A percentile compares a stretch with the other conserved stretches of the same genome.
Evolutionary conservation across 1,139 yeast species (phyloP).

Genomic region (Eremothecium cymbalariae): DNA sequence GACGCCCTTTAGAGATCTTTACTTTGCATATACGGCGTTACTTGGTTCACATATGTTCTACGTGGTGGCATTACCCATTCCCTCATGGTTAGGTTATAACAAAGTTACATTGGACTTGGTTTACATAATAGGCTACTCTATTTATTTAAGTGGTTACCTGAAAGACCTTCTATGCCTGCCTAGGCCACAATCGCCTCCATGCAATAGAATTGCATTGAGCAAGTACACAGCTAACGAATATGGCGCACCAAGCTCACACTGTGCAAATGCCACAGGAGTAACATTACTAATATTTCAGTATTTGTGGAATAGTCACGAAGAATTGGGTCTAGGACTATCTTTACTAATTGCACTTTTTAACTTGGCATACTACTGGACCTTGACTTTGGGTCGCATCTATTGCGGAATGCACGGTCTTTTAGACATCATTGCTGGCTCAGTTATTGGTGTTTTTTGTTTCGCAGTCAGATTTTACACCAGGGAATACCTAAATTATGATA

Average conservation of each 20-base stretch:
- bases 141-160: constrained; percentile 64
- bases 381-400: constrained; percentile 75
- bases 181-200: constrained; percentile 86
- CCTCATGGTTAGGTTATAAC: constrained; percentile 74
- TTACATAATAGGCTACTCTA: constrained; percentile 71
- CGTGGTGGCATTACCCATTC: constrained; percentile 77
- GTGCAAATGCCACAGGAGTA: constrained; percentile 86
- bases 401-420: constrained; percentile 97
- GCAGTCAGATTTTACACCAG: constrained; percentile 33
- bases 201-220: constrained; percentile 81
- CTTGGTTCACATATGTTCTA: constrained; percentile 92
- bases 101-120: constrained; percentile 60
- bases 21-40: constrained; percentile 84
- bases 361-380: constrained; percentile 50
- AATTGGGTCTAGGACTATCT: not conserved
- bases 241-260: constrained; percentile 90
- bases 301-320: constrained; percentile 11
- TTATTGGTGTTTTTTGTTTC: constrained; percentile 50
- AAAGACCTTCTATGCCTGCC: constrained; percentile 89
- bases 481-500: constrained; percentile 22
- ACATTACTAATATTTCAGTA: constrained; percentile 31
- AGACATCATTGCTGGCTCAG: constrained; percentile 60
- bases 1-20: constrained; percentile 51
- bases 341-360: constrained; percentile 14
- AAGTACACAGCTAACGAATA: constrained; percentile 86